Evolutionary conservation across 2,329 filamentous ascomycete genomes (phyloP), one percentile per base, ranked within the genome.

Genomic region (Aspergillus fumigatiaffinis): DNA sequence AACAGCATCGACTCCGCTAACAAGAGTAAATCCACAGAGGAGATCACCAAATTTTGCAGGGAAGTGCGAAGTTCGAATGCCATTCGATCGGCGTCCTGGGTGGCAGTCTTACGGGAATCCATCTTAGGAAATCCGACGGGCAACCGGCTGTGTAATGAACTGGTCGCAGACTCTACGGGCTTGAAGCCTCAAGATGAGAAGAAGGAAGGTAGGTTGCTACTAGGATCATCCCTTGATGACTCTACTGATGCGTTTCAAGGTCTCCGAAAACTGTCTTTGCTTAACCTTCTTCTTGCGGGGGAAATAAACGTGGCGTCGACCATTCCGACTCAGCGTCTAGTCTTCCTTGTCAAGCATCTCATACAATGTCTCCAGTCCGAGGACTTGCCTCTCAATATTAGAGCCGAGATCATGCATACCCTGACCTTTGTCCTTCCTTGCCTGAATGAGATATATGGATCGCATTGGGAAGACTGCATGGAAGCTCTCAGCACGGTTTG

Each of bases 321-420:
- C 25, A 79, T 84, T 55, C 77, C 77, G 23, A 76, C 73, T 54
- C 84, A 92, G 66, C 84, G 92, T 25, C 75, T 94, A 2, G 85
- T 96, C 0, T 94, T 96, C 74, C 86, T 93, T 8, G 85, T 93
- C 46, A 90, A 89, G 68, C 87, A 92, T 61, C 81, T 96, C 7
- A 82, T 89, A 0, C 82, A 85, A 8, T 92, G 89, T 84, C 76
- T 92, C 0, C 82, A 87, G 14, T 79, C 86, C 65, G 80, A 79
- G 59, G 68, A 91, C 53, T 76, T 83, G 71, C 61, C 62, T 29
- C 55, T 68, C 12, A 66, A 63, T 8, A 52, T 76, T 44, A 70
- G 66, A 56, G 68, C 76, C 1, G 76, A 79, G 60, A 71, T 74
- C 1, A 61, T 78, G 46, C 76, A 74, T 58, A 71, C 76, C 5